Base-by-base conservation (phyloP, 2,329 filamentous ascomycete species). In the Dactylellina parvicollis region DNA sequence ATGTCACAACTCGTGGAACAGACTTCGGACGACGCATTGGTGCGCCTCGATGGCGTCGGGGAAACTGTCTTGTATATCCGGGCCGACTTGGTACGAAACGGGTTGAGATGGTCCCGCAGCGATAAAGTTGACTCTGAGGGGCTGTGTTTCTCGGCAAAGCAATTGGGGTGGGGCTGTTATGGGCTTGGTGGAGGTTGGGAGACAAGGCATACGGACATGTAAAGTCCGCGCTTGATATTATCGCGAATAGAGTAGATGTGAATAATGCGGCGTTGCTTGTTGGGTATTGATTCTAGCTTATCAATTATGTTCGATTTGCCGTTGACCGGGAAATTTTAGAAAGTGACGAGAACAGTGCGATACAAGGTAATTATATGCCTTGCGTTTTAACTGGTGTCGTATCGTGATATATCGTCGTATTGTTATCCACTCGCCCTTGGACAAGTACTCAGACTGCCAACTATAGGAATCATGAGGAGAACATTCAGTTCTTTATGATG, bases 11-110 rank as follows among this genome's bases (percentile, higher is more conserved):
- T 67, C 38, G 22, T 59, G 10, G 44, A 36, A 32, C 46, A 54
- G 5, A 59, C 62, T 2, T 59, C 52, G 9, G 52, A 59, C 44
- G 46, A 54, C 34, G 20, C 42, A 30, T 52, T 67, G 46, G 62
- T 67, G 24, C 62, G 52, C 0, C n/a, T 67, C 18, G 62, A 67
- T 28, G 54, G 62, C 12, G 54, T 67, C 16, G 62, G 62, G 14
- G 62, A 67, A 26, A 67, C 62, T 12, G 54, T 67, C 26, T 34
- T 67, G 9, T 67, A 59, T 34, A 59, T 67, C 30, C 42, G 54
- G 24, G 62, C 44, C 10, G 54, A 54, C 4, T 30, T 67, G 44
- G 38, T 67, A 30, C 32, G 54, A n/a, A 67, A 60, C 16, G 62
- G 62, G 5, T 46, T 67, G 18, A 42, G 42, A 36, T 67, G 62